phyloP scores from a whole-genome alignment of 345 rosid genomes.

The Iberis pinnata region DNA sequence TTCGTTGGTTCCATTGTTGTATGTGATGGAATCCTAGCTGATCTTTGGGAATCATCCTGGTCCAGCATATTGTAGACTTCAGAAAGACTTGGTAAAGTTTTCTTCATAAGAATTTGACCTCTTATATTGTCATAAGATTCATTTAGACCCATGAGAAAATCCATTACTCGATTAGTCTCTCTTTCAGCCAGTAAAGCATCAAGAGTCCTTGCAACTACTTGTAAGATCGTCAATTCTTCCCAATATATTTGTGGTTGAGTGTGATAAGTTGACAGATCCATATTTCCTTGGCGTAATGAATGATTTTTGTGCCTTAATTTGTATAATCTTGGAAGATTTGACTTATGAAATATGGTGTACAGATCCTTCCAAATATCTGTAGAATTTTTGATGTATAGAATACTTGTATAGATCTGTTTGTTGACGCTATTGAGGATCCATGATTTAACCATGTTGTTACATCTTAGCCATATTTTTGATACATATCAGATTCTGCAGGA shows the following conservation, averaged over 20 bases:
- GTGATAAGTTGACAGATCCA: neutral
- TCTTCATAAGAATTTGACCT: neutral
- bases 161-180: neutral
- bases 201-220: neutral
- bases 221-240: neutral
- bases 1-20: too few relatives aligned
- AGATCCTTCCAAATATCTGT: neutral
- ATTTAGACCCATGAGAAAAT: neutral
- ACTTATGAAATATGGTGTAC: neutral
- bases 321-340: neutral
- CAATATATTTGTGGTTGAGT: neutral
- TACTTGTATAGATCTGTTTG: neutral
- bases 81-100: neutral
- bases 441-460: neutral
- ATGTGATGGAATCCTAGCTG: neutral
- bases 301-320: neutral
- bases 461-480: neutral
- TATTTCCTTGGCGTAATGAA: neutral
- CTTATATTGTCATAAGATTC: neutral
- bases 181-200: neutral
- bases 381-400: neutral
- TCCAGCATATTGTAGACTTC: neutral
- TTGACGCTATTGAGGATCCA: neutral
- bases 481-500: neutral
- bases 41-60: neutral